A percentile compares a stretch with the other conserved stretches of the same genome.
These are phyloP conservation scores for Albifimbria verrucaria DNA, from an alignment of 2,329 filamentous ascomycete species.

Conservation along the genomic window DNA sequence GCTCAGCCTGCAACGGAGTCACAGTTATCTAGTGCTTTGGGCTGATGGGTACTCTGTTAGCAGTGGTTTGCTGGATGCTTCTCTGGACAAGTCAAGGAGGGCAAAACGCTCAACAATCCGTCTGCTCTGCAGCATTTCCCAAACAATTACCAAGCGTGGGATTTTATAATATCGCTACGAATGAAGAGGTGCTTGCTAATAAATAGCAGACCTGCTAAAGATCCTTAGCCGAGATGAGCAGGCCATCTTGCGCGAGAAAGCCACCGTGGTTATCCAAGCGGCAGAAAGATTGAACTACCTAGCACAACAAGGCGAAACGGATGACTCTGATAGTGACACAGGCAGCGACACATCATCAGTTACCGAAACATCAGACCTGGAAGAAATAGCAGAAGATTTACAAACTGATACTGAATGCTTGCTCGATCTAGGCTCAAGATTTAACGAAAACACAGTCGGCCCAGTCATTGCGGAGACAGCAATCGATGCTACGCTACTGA, in stretches of 20 bases:
- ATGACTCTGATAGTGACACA: not conserved
- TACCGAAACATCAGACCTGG: not conserved
- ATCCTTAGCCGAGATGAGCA: not conserved
- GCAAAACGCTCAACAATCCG: not conserved
- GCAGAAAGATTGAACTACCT: not conserved
- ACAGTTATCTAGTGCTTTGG: conserved; percentile 1
- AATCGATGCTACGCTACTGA: not conserved
- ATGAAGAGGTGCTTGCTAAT: not conserved
- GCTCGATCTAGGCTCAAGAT: not conserved
- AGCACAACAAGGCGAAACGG: not conserved
- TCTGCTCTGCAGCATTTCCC: not conserved
- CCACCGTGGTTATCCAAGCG: not conserved
- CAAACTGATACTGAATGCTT: not conserved
- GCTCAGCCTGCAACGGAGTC: not conserved
- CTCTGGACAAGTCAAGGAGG: not conserved
- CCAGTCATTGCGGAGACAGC: not conserved
- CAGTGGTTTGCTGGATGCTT: not conserved
- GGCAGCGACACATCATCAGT: not conserved
- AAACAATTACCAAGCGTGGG: not conserved
- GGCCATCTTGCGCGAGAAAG: not conserved
- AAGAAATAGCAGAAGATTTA: not conserved
- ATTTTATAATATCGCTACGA: not conserved
- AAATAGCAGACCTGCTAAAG: not conserved
- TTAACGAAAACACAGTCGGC: not conserved
- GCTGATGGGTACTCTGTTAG: not conserved